Percentiles rank a stretch among this genome's conserved stretches.
Conservation (phyloP, 208 protist species). For the Herpetomonas samuelpessoai region DNA sequence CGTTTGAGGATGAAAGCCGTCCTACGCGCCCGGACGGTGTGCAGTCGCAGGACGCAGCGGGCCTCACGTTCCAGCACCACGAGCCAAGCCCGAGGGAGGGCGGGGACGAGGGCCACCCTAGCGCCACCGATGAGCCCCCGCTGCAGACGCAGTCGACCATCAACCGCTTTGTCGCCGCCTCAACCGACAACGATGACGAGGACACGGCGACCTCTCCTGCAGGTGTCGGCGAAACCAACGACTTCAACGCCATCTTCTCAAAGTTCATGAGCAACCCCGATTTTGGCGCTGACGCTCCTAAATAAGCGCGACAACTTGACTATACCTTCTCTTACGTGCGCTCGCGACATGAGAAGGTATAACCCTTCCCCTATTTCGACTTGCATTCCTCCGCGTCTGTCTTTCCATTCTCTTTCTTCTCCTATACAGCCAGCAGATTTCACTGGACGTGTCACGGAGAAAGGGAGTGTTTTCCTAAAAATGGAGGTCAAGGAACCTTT, state of each 20-base stretch:
- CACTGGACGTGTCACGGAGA: too few relatives aligned
- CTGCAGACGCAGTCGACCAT: slow-evolving; percentile 12
- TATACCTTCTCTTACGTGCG: too few relatives aligned
- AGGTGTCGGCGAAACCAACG: slow-evolving; percentile 16
- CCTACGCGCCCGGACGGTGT: slow-evolving; percentile 7
- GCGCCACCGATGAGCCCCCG: slow-evolving; percentile 14
- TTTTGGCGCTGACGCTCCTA: neutral
- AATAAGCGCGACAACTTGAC: too few relatives aligned
- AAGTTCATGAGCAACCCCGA: slow-evolving; percentile 38
- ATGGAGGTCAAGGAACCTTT: too few relatives aligned
- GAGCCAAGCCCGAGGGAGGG: neutral
- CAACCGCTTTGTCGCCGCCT: slow-evolving; percentile 13
- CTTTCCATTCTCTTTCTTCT: too few relatives aligned
- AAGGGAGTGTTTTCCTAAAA: too few relatives aligned
- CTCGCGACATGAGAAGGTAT: too few relatives aligned
- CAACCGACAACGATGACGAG: neutral
- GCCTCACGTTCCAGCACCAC: slow-evolving; percentile 3
- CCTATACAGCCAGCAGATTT: too few relatives aligned
- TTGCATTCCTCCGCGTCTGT: too few relatives aligned
- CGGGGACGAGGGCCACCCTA: neutral
- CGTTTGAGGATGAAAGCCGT: neutral
- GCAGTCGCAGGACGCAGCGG: neutral
- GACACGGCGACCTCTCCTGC: slow-evolving; percentile 8
- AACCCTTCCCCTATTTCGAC: too few relatives aligned
- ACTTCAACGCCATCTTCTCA: slow-evolving; percentile 48